A percentile compares a stretch with the other conserved stretches of the same genome.
phyloP scores from a whole-genome alignment of 257 asterid species.

The Solanum ossicruentum region DNA sequence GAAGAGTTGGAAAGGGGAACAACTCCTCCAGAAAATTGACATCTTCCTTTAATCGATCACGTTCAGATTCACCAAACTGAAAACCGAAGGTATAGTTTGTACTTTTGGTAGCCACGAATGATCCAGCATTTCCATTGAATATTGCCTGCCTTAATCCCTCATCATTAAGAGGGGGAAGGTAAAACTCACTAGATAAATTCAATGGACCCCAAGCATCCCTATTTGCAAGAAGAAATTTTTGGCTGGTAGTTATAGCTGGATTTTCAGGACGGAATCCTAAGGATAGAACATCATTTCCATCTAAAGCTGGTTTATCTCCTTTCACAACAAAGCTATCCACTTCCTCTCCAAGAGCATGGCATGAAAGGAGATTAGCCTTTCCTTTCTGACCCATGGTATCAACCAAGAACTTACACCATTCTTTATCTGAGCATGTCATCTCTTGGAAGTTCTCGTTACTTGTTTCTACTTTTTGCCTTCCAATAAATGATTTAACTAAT shows the following conservation, averaged over 20 bases:
- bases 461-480: constrained; percentile 15
- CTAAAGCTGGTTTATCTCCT: constrained; percentile 7
- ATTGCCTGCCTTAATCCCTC: constrained; percentile 62
- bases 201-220: constrained; percentile 61
- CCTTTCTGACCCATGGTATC: constrained; percentile 44
- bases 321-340: constrained; percentile 11
- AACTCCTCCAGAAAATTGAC: constrained; percentile 51
- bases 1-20: constrained; percentile 90
- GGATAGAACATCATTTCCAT: constrained; percentile 17
- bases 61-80: constrained; percentile 55
- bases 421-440: constrained; percentile 27
- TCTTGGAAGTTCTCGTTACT: constrained; percentile 8
- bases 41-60: constrained; percentile 42
- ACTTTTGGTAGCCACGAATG: constrained; percentile 20
- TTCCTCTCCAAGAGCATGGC: constrained; percentile 10
- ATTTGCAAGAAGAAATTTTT: constrained; percentile 32
- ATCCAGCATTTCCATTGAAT: constrained; percentile 30
- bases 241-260: constrained; percentile 70
- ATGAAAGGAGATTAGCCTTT: constrained; percentile 3
- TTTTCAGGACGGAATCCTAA: constrained; percentile 46
- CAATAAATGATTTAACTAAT: constrained; percentile 20
- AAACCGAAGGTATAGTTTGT: constrained; percentile 54
- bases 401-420: constrained; percentile 57
- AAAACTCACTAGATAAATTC: constrained; percentile 57
- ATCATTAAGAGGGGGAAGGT: constrained; percentile 80